These are phyloP conservation scores for Groenewaldozyma auringiensis DNA, from an alignment of 1,139 yeast genomes.

Conservation along the genomic window DNA sequence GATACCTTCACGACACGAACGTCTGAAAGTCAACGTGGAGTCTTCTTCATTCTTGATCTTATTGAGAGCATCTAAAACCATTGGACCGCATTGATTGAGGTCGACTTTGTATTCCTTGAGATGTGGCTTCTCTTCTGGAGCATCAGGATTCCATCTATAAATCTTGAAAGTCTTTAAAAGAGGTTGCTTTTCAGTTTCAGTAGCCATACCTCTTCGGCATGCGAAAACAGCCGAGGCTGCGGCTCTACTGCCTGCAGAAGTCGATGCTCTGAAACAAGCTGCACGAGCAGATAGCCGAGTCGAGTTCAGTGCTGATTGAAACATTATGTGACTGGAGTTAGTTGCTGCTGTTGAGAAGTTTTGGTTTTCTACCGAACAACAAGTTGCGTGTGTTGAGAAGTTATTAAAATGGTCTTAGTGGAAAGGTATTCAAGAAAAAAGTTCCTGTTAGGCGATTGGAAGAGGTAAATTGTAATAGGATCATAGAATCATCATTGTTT, in stretches of 20 bases:
- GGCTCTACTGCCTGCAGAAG: background rate
- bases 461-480: background rate
- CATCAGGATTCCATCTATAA: conserved; percentile 98
- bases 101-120: conserved; percentile 80
- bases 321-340: background rate
- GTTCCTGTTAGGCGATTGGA: background rate
- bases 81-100: conserved; percentile 90
- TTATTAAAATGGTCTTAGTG: background rate
- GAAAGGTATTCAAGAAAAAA: background rate
- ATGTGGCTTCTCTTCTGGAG: conserved; percentile 86
- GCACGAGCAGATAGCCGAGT: background rate
- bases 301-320: background rate
- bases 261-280: background rate
- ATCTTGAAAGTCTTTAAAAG: conserved; percentile 78
- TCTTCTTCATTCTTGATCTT: conserved; percentile 97
- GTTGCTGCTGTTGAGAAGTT: too few relatives aligned
- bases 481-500: background rate
- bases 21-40: conserved; percentile 88
- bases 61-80: conserved; percentile 91
- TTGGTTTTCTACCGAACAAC: too few relatives aligned
- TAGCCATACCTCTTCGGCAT: conserved; percentile 15
- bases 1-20: conserved; percentile 99
- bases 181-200: conserved; percentile 32
- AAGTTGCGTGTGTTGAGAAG: too few relatives aligned
- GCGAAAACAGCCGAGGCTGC: background rate